Evolutionary conservation across 176 grass and related monocot species (phyloP).

Genomic region (Triticum aestivum): DNA sequence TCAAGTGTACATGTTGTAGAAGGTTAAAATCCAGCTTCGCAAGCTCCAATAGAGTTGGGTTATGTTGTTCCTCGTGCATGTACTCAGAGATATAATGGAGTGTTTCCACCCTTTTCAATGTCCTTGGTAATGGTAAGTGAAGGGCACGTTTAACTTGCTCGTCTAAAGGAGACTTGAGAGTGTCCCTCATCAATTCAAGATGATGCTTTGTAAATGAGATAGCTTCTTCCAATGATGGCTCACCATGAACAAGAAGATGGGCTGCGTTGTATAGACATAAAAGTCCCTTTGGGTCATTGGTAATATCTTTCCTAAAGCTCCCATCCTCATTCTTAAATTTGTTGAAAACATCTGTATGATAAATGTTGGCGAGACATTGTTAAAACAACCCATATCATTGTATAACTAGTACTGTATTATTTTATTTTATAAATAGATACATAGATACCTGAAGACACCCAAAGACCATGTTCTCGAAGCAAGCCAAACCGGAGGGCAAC

Average conservation of each 20-base stretch:
- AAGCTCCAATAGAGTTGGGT: constrained; percentile 9
- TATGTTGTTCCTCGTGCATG: background rate
- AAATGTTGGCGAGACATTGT: background rate
- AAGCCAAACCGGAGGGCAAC: constrained; percentile 20
- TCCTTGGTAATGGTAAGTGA: constrained; percentile 19
- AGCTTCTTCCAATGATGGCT: background rate
- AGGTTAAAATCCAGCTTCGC: constrained; percentile 37
- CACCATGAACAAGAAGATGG: background rate
- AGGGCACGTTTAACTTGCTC: constrained; percentile 24
- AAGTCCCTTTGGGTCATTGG: constrained; percentile 2
- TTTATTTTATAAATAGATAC: background rate
- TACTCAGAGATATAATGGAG: constrained; percentile 19
- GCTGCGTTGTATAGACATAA: constrained; percentile 29
- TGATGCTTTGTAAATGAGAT: background rate
- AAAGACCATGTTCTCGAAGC: constrained; percentile 21
- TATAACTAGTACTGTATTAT: background rate
- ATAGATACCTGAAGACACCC: constrained; percentile 18
- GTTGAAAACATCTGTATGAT: background rate
- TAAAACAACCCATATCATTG: background rate
- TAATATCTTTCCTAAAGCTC: background rate
- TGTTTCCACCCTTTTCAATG: background rate
- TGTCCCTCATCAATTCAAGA: background rate
- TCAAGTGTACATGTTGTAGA: constrained; percentile 1
- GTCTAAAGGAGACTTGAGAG: background rate
- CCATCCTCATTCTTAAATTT: background rate